Base-by-base conservation (phyloP, 352 stramenopile genomes). In the Phytophthora podocarpi region DNA sequence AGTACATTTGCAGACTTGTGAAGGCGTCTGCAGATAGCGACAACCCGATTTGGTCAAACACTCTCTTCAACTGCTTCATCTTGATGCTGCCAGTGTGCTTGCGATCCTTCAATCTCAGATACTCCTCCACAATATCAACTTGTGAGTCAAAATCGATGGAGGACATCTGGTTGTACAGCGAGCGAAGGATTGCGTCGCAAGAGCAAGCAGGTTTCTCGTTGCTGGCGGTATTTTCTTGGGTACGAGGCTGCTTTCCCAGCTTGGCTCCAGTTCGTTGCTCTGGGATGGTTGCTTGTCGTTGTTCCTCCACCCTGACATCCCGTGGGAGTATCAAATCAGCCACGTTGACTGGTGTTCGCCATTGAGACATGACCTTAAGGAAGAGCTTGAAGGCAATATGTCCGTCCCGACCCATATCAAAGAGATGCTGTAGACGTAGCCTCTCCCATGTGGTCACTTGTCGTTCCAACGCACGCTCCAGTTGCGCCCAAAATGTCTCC, bases 351-450 rank as follows among this genome's bases (percentile, higher is more conserved):
- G 57, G 16, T 27, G 32, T 42, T 53, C 59, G 61, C 78, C 76
- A 88, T 46, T 90, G 82, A 8, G 78, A 81, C 13, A 91, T 78
- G 1, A 82, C 78, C 49, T 91, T 91, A 16, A 95, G 55, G 24
- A 91, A 91, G 1, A 95, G 61, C 36, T 81, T 84, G 52, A 82
- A 92, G 4, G 85, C 85, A 28, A 95, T 78, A 31, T 65, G 61
- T 2, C 69, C 72, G 42, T 88, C 60, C 0, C 82, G 72, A 34
- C 76, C 73, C 7, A 92, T 77, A 53, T 93, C 83, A 43, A 95
- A 95, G 42, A 95, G 68, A 54, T 87, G 72, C 28, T 78, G 61
- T 2, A 93, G 68, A 3, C 71, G 77, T 20, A 56, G n/a, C 20
- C 67, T 72, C 2, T 87, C 77, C 26, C 50, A 54, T 20, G 31